These are phyloP conservation scores for Beauveria sp. DNA, from an alignment of 2,329 filamentous ascomycete genomes.

Conservation along the genomic window DNA sequence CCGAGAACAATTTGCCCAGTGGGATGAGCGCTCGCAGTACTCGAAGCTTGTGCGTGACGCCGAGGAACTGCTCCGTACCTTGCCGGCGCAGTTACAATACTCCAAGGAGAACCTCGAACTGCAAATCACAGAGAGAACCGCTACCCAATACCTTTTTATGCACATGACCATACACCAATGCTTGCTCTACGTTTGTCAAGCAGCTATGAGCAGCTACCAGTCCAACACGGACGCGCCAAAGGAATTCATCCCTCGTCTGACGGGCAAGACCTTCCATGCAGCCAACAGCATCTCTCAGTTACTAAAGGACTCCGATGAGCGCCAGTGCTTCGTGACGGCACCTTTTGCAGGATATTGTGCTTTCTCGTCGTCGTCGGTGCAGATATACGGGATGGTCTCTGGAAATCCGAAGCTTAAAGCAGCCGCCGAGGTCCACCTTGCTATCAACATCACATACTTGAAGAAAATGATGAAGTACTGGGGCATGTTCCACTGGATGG, in stretches of 20 bases:
- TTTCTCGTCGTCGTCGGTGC: slow-evolving; percentile 88
- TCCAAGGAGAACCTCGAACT: slow-evolving; percentile 73
- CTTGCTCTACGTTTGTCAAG: slow-evolving; percentile 81
- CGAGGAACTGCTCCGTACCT: slow-evolving; percentile 57
- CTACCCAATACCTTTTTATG: slow-evolving; percentile 86
- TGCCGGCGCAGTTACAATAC: slow-evolving; percentile 69
- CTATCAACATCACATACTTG: slow-evolving; percentile 82
- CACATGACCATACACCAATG: slow-evolving; percentile 89
- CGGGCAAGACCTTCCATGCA: slow-evolving; percentile 68
- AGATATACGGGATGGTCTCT: slow-evolving; percentile 86
- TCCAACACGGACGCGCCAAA: slow-evolving; percentile 65
- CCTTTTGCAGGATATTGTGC: slow-evolving; percentile 94
- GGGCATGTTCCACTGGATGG: slow-evolving; percentile 98
- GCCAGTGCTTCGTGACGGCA: slow-evolving; percentile 65
- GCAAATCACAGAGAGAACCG: slow-evolving; percentile 76
- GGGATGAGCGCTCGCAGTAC: slow-evolving; percentile 75
- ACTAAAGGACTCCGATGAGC: slow-evolving; percentile 67
- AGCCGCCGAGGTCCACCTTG: slow-evolving; percentile 73
- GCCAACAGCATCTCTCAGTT: slow-evolving; percentile 82
- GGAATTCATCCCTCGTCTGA: slow-evolving; percentile 68
- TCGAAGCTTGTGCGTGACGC: slow-evolving; percentile 61
- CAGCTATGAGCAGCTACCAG: slow-evolving; percentile 64
- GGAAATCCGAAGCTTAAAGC: slow-evolving; percentile 69
- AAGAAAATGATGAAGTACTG: slow-evolving; percentile 95
- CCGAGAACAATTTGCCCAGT: slow-evolving; percentile 67